Evolutionary conservation across 148 eudicot species (phyloP).

Genomic region (Rhododendron mucronatum): DNA sequence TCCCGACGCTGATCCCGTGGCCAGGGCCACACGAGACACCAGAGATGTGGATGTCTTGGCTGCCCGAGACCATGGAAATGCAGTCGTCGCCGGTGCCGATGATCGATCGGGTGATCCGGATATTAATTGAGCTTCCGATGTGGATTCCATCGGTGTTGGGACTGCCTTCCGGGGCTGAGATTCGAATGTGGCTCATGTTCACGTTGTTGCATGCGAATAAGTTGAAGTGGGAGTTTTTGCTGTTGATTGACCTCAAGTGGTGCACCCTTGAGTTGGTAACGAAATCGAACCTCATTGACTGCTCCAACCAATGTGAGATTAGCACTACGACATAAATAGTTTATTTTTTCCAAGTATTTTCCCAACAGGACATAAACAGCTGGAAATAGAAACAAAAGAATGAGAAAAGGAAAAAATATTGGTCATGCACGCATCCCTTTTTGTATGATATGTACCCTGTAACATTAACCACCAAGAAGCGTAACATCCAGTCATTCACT

Average conservation of each 20-base stretch:
- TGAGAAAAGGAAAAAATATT: neutral
- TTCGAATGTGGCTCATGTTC: slow-evolving; percentile 10
- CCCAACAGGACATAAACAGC: neutral
- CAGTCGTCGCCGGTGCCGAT: slow-evolving; percentile 68
- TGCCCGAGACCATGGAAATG: slow-evolving; percentile 44
- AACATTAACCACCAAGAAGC: too few relatives aligned
- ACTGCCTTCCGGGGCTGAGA: slow-evolving; percentile 39
- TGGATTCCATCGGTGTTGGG: slow-evolving; percentile 67
- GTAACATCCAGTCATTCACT: too few relatives aligned
- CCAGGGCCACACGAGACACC: slow-evolving; percentile 59
- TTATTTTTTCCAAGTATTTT: too few relatives aligned
- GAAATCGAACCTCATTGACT: slow-evolving; percentile 50
- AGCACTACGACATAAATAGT: neutral
- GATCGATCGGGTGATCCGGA: slow-evolving; percentile 13
- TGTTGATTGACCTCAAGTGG: slow-evolving; percentile 42
- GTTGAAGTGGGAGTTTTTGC: slow-evolving; percentile 52
- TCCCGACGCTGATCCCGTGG: slow-evolving; percentile 68
- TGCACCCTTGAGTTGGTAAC: slow-evolving; percentile 42
- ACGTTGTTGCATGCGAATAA: slow-evolving; percentile 44
- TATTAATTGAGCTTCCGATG: slow-evolving; percentile 27
- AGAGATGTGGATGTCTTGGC: slow-evolving; percentile 23
- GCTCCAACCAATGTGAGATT: slow-evolving; percentile 1
- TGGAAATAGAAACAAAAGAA: neutral
- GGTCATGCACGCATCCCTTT: too few relatives aligned
- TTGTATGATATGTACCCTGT: too few relatives aligned